Conservation (phyloP, 805 yeast species). For the Gaillardinia entomophila region DNA sequence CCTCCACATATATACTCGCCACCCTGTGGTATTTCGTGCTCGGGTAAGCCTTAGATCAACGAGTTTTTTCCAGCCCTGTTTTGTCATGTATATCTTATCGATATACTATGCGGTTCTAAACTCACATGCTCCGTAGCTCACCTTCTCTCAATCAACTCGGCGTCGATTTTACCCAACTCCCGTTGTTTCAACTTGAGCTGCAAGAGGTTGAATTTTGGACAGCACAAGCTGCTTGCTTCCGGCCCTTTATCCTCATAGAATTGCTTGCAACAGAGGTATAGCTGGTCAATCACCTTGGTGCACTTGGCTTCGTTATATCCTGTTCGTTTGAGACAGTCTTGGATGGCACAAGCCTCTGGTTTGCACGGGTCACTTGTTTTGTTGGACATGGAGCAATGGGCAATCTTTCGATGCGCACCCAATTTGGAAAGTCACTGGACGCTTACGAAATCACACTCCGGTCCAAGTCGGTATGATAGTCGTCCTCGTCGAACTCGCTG, state of each 20-base stretch:
- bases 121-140: conserved; percentile 56
- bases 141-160: conserved; percentile 27
- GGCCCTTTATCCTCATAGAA: conserved; percentile 60
- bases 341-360: conserved; percentile 77
- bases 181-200: conserved; percentile 63
- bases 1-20: conserved; percentile 44
- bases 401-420: background rate
- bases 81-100: conserved; percentile 50
- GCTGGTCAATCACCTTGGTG: conserved; percentile 56
- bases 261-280: conserved; percentile 69
- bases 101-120: conserved; percentile 70
- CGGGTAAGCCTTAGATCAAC: conserved; percentile 84
- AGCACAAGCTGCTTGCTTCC: conserved; percentile 62
- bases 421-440: background rate
- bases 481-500: conserved; percentile 48
- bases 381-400: background rate
- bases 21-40: conserved; percentile 66
- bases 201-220: conserved; percentile 66
- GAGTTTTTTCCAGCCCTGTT: conserved; percentile 46
- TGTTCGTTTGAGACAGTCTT: conserved; percentile 61
- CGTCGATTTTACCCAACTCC: conserved; percentile 51
- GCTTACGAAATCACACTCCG: conserved; percentile 8
- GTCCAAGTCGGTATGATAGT: conserved; percentile 52
- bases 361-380: conserved; percentile 50
- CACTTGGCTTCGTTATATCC: conserved; percentile 74